These are phyloP conservation scores for Erucastrum elatum DNA, from an alignment of 345 rosid genomes.

Conservation along the genomic window DNA sequence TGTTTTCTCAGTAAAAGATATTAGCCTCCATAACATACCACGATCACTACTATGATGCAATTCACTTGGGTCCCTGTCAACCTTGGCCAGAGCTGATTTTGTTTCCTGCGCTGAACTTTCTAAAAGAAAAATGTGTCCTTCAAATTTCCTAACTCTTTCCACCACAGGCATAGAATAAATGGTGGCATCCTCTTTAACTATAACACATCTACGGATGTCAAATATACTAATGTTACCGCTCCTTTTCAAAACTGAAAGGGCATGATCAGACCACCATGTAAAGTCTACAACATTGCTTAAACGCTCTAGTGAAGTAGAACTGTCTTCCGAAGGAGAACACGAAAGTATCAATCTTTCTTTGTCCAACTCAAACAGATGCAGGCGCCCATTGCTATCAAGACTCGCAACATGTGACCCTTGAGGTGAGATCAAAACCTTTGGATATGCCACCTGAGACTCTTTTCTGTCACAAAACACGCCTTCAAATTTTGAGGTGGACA, in stretches of 20 bases:
- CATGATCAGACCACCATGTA: constrained; percentile 91
- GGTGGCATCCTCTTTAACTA: constrained; percentile 54
- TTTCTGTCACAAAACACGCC: constrained; percentile 52
- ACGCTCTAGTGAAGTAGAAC: constrained; percentile 42
- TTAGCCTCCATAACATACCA: constrained; percentile 62
- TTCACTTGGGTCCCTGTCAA: constrained; percentile 43
- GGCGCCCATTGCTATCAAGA: constrained; percentile 62
- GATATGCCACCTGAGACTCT: constrained; percentile 51
- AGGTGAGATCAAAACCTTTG: constrained; percentile 84
- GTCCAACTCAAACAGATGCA: constrained; percentile 67
- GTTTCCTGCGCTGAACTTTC: constrained; percentile 52
- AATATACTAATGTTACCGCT: constrained; percentile 56
- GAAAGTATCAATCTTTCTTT: constrained; percentile 45
- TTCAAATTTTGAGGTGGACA: constrained; percentile 62
- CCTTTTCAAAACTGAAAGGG: constrained; percentile 59
- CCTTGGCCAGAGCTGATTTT: constrained; percentile 35
- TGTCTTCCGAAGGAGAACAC: constrained; percentile 36
- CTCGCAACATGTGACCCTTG: constrained; percentile 63
- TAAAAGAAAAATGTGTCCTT: constrained; percentile 67
- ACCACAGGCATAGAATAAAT: constrained; percentile 60
- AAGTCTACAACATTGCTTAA: constrained; percentile 61
- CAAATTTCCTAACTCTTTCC: constrained; percentile 55
- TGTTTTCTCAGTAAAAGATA: constrained; percentile 77
- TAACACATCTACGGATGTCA: constrained; percentile 55
- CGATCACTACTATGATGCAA: constrained; percentile 34